Percentiles rank a stretch among this genome's conserved stretches.
phyloP scores from a whole-genome alignment of 1,284 basidiomycete genomes.

The Microbotryum silenes-acaulis region DNA sequence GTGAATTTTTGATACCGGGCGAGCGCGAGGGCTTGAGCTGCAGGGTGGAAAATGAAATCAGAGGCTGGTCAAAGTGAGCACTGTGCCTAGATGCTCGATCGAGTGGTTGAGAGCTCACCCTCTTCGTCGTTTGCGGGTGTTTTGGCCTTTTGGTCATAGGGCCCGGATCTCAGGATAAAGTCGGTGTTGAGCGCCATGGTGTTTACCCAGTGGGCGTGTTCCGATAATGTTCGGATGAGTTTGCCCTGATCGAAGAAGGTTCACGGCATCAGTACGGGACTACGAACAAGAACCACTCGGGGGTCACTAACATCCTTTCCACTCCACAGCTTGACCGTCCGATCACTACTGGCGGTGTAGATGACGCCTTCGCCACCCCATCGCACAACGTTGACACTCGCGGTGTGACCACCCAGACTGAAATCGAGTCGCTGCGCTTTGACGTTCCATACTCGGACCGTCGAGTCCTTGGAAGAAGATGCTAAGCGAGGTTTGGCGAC shows the following conservation, averaged over 20 bases:
- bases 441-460: constrained; percentile 86
- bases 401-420: constrained; percentile 85
- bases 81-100: constrained; percentile 2
- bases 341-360: constrained; percentile 89
- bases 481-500: constrained; percentile 71
- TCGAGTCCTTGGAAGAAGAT: constrained; percentile 91
- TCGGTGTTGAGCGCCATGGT: constrained; percentile 93
- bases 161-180: constrained; percentile 87
- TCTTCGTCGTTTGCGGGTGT: constrained; percentile 67
- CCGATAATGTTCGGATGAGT: constrained; percentile 62
- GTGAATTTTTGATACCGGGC: constrained; percentile 65
- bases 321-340: constrained; percentile 91
- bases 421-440: constrained; percentile 66
- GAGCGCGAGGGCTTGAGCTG: constrained; percentile 66
- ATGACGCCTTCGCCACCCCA: constrained; percentile 89
- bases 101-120: constrained; percentile 47
- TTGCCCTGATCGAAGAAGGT: constrained; percentile 43
- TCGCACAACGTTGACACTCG: constrained; percentile 86
- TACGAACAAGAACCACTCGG: neutral
- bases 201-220: constrained; percentile 98
- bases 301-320: constrained; percentile 54
- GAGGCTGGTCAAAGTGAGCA: neutral
- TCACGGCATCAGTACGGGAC: neutral
- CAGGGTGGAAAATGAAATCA: constrained; percentile 13
- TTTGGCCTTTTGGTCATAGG: constrained; percentile 81